Percentiles rank a stretch among this genome's conserved stretches.
phyloP scores from a whole-genome alignment of 768 basidiomycete species.

The Infundibulicybe gibba region DNA sequence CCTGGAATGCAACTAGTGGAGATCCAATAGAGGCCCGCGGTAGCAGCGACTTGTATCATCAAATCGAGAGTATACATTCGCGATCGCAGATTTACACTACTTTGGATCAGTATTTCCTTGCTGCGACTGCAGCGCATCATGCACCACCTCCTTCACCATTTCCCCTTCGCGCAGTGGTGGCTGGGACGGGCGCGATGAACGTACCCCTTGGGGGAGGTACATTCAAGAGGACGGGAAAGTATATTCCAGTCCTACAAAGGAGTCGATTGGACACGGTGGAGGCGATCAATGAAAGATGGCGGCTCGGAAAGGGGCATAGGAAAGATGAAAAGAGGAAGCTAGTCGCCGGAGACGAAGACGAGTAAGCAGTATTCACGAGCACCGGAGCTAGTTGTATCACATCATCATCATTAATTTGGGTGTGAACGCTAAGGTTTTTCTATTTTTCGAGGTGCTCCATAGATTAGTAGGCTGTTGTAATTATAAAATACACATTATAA shows the following conservation, averaged over 20 bases:
- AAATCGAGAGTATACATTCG: slow-evolving; percentile 49
- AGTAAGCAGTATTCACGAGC: too few species aligned
- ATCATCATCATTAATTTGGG: too few species aligned
- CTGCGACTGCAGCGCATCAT: slow-evolving; percentile 51
- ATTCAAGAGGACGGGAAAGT: slow-evolving; percentile 56
- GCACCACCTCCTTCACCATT: slow-evolving; percentile 27
- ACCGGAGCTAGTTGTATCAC: too few species aligned
- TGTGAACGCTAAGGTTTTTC: too few species aligned
- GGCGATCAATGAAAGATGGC: slow-evolving; percentile 77
- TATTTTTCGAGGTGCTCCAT: too few species aligned
- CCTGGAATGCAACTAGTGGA: slow-evolving; percentile 58
- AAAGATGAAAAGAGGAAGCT: slow-evolving; percentile 29
- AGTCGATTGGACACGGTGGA: slow-evolving; percentile 70
- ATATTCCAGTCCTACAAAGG: slow-evolving; percentile 63
- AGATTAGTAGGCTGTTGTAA: too few species aligned
- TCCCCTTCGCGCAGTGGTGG: slow-evolving; percentile 21
- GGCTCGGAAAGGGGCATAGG: slow-evolving; percentile 57
- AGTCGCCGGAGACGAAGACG: too few species aligned
- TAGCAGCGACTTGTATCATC: slow-evolving; percentile 39
- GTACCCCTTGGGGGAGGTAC: slow-evolving; percentile 75
- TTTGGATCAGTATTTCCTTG: slow-evolving; percentile 63
- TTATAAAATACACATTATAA: too few species aligned
- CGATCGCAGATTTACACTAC: slow-evolving; percentile 63
- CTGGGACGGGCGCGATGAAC: slow-evolving; percentile 22
- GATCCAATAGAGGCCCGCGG: slow-evolving; percentile 9